phyloP scores from a whole-genome alignment of 306 rosid species.

The Dalbergia cultrata region DNA sequence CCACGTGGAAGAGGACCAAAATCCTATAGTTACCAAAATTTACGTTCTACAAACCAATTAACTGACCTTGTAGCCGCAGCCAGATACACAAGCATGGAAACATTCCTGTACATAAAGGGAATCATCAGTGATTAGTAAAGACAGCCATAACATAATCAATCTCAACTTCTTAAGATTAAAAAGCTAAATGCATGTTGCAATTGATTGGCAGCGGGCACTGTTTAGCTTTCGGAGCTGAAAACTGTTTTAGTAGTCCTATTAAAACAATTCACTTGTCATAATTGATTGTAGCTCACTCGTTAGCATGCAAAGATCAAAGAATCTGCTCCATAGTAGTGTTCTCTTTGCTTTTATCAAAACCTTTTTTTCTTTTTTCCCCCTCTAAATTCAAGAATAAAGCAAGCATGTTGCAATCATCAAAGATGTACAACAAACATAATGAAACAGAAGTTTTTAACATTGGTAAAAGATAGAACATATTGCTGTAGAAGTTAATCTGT shows the following conservation, averaged over 20 bases:
- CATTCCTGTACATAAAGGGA: constrained; percentile 70
- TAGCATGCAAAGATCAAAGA: not conserved
- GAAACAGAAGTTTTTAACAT: too few relatives aligned
- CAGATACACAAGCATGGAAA: constrained; percentile 89
- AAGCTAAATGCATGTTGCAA: constrained; percentile 16
- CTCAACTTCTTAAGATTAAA: not conserved
- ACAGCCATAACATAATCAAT: constrained; percentile 36
- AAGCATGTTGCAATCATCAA: not conserved
- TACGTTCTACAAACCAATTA: constrained; percentile 13
- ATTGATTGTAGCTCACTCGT: constrained; percentile 8
- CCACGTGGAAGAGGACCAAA: constrained; percentile 15
- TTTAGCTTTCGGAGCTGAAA: not conserved
- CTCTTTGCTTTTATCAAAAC: not conserved
- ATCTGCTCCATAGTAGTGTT: not conserved
- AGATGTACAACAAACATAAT: too few relatives aligned
- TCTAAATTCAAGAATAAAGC: not conserved
- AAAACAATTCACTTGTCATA: not conserved
- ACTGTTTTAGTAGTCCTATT: not conserved
- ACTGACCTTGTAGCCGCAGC: constrained; percentile 88
- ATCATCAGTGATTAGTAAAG: constrained; percentile 25
- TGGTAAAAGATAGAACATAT: too few relatives aligned
- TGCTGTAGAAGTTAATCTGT: too few relatives aligned
- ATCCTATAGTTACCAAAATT: not conserved
- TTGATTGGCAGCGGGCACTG: not conserved
- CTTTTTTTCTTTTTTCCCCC: not conserved